Conservation (phyloP, 805 yeast genomes). For the Cyberlindnera bimundalis region DNA sequence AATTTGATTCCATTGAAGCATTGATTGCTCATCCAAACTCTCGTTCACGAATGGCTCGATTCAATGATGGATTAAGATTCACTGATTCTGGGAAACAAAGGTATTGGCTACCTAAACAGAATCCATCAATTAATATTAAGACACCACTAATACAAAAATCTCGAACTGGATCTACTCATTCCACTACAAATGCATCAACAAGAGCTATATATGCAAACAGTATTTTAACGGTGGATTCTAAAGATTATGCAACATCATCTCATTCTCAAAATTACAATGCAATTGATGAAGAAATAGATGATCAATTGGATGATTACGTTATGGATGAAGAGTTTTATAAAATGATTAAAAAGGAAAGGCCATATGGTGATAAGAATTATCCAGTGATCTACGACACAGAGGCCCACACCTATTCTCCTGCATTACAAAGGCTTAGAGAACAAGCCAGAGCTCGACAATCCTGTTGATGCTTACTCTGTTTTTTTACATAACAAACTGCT, state of each 20-base stretch:
- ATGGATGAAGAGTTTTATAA: constrained; percentile 35
- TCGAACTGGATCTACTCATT: constrained; percentile 21
- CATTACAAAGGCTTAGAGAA: constrained; percentile 26
- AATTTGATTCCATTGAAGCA: constrained; percentile 79
- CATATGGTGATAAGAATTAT: constrained; percentile 39
- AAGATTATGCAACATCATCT: constrained; percentile 11
- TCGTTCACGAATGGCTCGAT: constrained; percentile 58
- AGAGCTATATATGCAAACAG: constrained; percentile 27
- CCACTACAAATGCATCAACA: constrained; percentile 24
- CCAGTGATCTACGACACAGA: constrained; percentile 36
- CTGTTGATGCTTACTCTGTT: not conserved
- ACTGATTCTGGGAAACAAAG: constrained; percentile 72
- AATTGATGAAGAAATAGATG: constrained; percentile 12
- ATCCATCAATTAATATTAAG: constrained; percentile 10
- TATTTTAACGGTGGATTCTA: constrained; percentile 18
- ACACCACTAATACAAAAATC: constrained; percentile 19
- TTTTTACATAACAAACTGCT: not conserved
- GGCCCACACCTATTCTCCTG: constrained; percentile 27
- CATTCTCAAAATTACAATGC: constrained; percentile 8
- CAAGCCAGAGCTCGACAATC: constrained; percentile 20
- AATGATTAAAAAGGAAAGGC: constrained; percentile 32
- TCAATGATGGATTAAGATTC: constrained; percentile 81
- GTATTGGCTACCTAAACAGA: constrained; percentile 56
- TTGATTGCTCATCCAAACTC: constrained; percentile 66
- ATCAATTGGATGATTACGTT: constrained; percentile 18